These are phyloP conservation scores for Lactuca sativa DNA, from an alignment of 129 eudicot species.

Conservation along the genomic window DNA sequence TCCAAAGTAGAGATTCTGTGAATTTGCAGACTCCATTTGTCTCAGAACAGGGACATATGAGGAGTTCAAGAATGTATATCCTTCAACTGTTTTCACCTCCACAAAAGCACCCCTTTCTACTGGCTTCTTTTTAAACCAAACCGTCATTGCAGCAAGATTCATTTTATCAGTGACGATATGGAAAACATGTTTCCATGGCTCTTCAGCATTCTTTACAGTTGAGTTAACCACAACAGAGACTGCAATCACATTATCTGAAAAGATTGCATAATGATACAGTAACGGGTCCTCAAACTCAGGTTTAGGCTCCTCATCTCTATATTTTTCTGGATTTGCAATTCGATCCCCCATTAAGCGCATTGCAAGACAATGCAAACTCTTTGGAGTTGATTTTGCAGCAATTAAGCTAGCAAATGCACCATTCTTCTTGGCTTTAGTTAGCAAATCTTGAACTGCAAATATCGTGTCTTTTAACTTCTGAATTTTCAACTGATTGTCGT, in stretches of 20 bases:
- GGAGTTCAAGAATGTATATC: conserved; percentile 59
- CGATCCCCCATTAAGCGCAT: conserved; percentile 93
- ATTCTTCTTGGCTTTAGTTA: conserved; percentile 77
- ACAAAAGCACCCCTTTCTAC: conserved; percentile 75
- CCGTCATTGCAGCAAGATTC: conserved; percentile 88
- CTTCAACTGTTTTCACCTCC: conserved; percentile 74
- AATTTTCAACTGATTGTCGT: conserved; percentile 88
- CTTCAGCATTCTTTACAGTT: conserved; percentile 66
- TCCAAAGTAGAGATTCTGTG: conserved; percentile 59
- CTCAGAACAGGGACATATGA: conserved; percentile 78
- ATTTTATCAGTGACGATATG: conserved; percentile 82
- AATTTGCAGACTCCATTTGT: conserved; percentile 57
- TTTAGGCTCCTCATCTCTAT: conserved; percentile 70
- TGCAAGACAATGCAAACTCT: conserved; percentile 95
- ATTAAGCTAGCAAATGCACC: conserved; percentile 82
- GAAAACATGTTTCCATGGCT: conserved; percentile 91
- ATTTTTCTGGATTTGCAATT: conserved; percentile 68
- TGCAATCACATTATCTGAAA: conserved; percentile 93
- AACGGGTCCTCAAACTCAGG: conserved; percentile 81
- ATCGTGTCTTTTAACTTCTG: conserved; percentile 89
- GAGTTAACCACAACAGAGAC: conserved; percentile 91
- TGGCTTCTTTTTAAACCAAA: conserved; percentile 89
- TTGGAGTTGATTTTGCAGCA: conserved; percentile 91
- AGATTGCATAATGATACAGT: conserved; percentile 80
- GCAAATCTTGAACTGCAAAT: conserved; percentile 85